Conservation (phyloP, 768 basidiomycete genomes). For the Albatrellus ellisii region DNA sequence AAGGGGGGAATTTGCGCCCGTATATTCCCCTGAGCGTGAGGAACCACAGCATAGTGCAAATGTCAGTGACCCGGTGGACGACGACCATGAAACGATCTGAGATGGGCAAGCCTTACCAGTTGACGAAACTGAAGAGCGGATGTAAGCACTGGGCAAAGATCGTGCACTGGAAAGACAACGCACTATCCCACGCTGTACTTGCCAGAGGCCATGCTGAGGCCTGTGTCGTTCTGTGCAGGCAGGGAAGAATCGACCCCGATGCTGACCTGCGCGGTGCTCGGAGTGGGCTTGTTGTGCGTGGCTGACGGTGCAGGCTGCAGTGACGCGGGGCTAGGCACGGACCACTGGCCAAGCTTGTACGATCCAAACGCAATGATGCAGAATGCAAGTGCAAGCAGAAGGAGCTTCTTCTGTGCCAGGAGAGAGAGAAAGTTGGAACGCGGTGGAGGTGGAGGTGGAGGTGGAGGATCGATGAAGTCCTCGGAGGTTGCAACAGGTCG, state of each 20-base stretch:
- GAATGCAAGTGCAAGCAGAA: constrained; percentile 2
- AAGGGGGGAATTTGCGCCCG: constrained; percentile 83
- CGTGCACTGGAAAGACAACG: constrained; percentile 20
- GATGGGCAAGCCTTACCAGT: constrained; percentile 35
- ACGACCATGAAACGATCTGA: background rate
- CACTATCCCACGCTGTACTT: constrained; percentile 79
- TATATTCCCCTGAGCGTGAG: constrained; percentile 71
- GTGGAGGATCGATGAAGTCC: background rate
- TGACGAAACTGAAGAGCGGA: constrained; percentile 44
- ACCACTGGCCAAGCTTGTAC: constrained; percentile 11
- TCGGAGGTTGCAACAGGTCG: constrained; percentile 8
- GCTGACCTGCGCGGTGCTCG: background rate
- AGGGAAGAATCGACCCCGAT: background rate
- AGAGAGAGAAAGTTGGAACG: background rate
- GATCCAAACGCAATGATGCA: constrained; percentile 7
- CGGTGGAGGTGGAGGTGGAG: background rate
- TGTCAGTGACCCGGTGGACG: background rate
- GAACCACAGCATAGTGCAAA: constrained; percentile 1
- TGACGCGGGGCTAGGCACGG: constrained; percentile 1
- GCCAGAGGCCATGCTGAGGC: constrained; percentile 22
- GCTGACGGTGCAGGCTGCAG: background rate
- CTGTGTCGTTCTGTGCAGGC: constrained; percentile 13
- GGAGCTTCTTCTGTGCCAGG: constrained; percentile 4
- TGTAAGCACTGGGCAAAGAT: constrained; percentile 7
- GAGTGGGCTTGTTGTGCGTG: background rate